Base-by-base conservation (phyloP, 202 grass and related monocot genomes). In the Panicum hallii region DNA sequence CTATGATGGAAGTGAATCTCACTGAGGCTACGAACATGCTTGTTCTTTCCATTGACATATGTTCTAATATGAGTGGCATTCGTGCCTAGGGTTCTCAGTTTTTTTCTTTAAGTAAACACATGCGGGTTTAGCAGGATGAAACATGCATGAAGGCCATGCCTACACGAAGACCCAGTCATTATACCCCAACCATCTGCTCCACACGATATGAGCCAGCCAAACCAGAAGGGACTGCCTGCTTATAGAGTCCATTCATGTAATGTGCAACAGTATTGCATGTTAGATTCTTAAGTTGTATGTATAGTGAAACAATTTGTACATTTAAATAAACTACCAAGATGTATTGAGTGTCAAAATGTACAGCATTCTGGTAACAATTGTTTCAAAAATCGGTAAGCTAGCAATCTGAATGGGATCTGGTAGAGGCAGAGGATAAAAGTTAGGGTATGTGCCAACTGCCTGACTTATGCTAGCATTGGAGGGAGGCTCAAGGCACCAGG, bases 41-140 rank as follows among this genome's bases (percentile, higher is more conserved):
- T 61, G 54, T 44, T 68, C 44, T 38, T 78, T 82, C 7, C 9
- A 83, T 47, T 11, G 26, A 1, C 54, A 36, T 55, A 73, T 44
- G 38, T 72, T 71, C 32, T 86, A 66, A 12, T 28, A 56, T 52
- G 22, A 62, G 43, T 79, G 55, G 32, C 44, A 20, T 83, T 65
- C 30, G 38, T 6, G 9, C 63, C 41, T 78, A 72, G 13, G 16
- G 12, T 83, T 70, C 19, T 72, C 41, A 7, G 45, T 79, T 70
- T 42, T 36, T 26, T 26, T 42, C 34, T 45, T 70, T 23, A 38
- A 78, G 73, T 36, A 72, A 66, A 77, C n/a, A 67, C 26, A 5
- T 62, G 23, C 4, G 1, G 16, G 46, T 38, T 61, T 68, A 52
- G 49, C 10, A 72, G 15, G 11, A 54, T 41, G 11, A 26, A 58